phyloP scores from a whole-genome alignment of 495 filamentous ascomycete genomes.

The Tuber melanosporum region DNA sequence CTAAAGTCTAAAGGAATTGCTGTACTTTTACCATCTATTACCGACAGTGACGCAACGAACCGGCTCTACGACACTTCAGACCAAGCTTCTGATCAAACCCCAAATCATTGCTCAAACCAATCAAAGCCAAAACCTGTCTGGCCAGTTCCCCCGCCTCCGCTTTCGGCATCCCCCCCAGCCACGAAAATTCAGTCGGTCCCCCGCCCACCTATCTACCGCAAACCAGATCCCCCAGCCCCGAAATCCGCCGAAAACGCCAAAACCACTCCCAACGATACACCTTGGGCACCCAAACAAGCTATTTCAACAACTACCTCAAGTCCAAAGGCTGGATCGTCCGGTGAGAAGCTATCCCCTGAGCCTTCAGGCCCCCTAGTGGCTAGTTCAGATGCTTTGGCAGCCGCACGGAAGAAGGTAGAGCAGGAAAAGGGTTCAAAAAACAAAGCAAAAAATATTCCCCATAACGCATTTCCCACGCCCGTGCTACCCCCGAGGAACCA shows the following conservation, averaged over 20 bases:
- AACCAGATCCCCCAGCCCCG: neutral
- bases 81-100: neutral
- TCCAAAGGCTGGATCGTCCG: neutral
- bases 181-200: neutral
- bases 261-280: neutral
- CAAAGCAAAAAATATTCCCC: neutral
- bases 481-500: neutral
- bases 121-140: neutral
- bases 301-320: neutral
- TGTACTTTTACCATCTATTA: neutral
- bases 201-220: neutral
- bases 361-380: neutral
- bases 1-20: neutral
- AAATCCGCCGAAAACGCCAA: neutral
- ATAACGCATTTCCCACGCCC: neutral
- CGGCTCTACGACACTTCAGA: neutral
- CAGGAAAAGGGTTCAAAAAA: constrained; percentile 8
- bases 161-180: neutral
- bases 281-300: neutral
- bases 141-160: neutral
- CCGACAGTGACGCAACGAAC: neutral
- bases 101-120: neutral
- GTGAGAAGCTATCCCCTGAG: neutral
- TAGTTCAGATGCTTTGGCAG: constrained; percentile 14
- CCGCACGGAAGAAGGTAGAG: constrained; percentile 23